Conservation (phyloP, 495 filamentous ascomycete genomes). For the Staphylotrichum tortipilum region DNA sequence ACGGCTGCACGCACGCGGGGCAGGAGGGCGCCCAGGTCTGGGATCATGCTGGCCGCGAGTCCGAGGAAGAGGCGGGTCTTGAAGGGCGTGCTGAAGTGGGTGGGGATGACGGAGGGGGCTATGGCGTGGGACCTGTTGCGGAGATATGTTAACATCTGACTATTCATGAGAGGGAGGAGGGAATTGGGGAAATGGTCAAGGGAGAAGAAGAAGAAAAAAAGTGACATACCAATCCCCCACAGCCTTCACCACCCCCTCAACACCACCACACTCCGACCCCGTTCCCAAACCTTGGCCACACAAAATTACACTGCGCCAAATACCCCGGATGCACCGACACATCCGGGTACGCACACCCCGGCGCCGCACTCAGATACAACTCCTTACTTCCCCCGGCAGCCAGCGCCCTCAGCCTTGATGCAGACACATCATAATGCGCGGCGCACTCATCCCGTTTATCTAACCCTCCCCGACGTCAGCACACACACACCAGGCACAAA, state of each 20-base stretch:
- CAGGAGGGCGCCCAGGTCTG: no score
- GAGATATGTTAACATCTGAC: no score
- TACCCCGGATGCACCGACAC: slow-evolving; percentile 12
- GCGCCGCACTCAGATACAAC: slow-evolving; percentile 50
- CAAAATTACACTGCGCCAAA: slow-evolving; percentile 14
- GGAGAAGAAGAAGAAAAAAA: background rate
- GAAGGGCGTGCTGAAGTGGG: background rate
- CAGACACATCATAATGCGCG: slow-evolving; percentile 8
- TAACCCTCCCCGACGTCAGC: no score
- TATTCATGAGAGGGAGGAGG: background rate
- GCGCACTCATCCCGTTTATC: slow-evolving; percentile 20
- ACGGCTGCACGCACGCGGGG: background rate
- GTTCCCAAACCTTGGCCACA: slow-evolving; percentile 16
- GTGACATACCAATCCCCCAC: slow-evolving; percentile 6
- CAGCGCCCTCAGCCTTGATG: slow-evolving; percentile 2
- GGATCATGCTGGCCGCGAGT: no score
- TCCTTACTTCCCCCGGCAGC: slow-evolving; percentile 10
- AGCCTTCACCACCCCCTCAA: background rate
- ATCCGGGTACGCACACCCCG: slow-evolving; percentile 48
- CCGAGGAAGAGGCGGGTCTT: background rate
- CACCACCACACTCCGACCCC: slow-evolving; percentile 7
- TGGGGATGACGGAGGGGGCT: background rate
- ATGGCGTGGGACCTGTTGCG: background rate
- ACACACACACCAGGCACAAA: no score
- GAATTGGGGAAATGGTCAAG: background rate